These are phyloP conservation scores for Persicaria maculosa DNA, from an alignment of 148 eudicot species.

Conservation along the genomic window DNA sequence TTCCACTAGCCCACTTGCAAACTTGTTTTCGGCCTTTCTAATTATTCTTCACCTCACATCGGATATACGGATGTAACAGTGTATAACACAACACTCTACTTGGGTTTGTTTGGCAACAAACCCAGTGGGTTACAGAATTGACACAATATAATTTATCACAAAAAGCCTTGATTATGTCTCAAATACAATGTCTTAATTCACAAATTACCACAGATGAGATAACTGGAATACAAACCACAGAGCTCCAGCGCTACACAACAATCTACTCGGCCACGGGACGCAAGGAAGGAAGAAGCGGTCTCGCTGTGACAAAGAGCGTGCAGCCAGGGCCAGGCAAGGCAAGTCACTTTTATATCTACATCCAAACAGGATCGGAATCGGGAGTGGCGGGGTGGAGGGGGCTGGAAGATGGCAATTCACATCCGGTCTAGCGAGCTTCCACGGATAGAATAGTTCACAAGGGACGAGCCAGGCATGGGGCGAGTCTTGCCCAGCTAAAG, in stretches of 20 bases:
- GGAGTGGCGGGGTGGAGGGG: neutral
- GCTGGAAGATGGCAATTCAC: neutral
- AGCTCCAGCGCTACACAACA: constrained; percentile 1
- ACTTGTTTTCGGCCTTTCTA: too few species aligned
- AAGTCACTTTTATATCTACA: neutral
- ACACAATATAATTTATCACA: too few species aligned
- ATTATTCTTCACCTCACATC: too few species aligned
- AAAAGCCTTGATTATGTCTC: neutral
- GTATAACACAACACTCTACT: too few species aligned
- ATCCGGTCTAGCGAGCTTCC: neutral
- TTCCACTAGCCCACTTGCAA: too few species aligned
- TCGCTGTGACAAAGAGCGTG: constrained; percentile 12
- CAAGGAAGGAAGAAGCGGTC: constrained; percentile 4
- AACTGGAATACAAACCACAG: neutral
- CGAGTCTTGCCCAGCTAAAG: constrained; percentile 30
- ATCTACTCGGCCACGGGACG: constrained; percentile 8
- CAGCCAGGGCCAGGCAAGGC: constrained; percentile 7
- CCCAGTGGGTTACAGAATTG: too few species aligned
- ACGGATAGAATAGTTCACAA: neutral
- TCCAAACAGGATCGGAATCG: neutral
- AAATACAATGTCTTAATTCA: constrained; percentile 5
- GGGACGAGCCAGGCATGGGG: constrained; percentile 17
- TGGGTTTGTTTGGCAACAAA: too few species aligned
- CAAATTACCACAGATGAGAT: constrained; percentile 1
- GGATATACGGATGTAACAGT: too few species aligned